phyloP scores from a whole-genome alignment of 495 filamentous ascomycete species.

The Penicillium maclennaniae region DNA sequence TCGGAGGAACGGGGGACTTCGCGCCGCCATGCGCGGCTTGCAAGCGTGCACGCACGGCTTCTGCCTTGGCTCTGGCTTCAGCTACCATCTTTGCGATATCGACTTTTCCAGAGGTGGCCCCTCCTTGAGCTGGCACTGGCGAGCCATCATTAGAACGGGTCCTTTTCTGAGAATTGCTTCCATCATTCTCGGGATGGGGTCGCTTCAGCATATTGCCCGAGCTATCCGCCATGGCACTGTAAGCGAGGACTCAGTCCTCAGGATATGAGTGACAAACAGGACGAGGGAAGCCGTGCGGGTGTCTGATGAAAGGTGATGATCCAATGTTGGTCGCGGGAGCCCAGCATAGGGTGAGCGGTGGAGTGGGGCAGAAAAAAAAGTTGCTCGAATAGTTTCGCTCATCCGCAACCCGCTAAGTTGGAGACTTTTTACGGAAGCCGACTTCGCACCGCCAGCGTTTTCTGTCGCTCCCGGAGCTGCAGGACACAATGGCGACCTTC shows the following conservation, averaged over 20 bases:
- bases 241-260: not conserved
- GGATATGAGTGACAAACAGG: not conserved
- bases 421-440: constrained; percentile 22
- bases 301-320: not conserved
- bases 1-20: constrained; percentile 25
- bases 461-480: constrained; percentile 44
- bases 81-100: constrained; percentile 61
- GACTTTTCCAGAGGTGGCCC: constrained; percentile 37
- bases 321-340: constrained; percentile 6
- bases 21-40: constrained; percentile 41
- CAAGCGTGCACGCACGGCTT: constrained; percentile 54
- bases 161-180: constrained; percentile 53
- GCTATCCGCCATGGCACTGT: constrained; percentile 48
- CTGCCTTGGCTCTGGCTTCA: constrained; percentile 58
- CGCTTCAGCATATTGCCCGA: constrained; percentile 54
- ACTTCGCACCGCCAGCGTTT: constrained; percentile 35
- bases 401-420: constrained; percentile 23
- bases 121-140: constrained; percentile 42
- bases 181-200: constrained; percentile 52
- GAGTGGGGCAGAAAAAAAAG: constrained; percentile 31
- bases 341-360: constrained; percentile 24
- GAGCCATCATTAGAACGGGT: constrained; percentile 59
- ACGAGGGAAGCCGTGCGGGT: not conserved
- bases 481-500: constrained; percentile 63
- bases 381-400: constrained; percentile 26